Evolutionary conservation across 108 stramenopile genomes (phyloP), one percentile per base, ranked within the genome.

Genomic region (Cyclotella baltica): DNA sequence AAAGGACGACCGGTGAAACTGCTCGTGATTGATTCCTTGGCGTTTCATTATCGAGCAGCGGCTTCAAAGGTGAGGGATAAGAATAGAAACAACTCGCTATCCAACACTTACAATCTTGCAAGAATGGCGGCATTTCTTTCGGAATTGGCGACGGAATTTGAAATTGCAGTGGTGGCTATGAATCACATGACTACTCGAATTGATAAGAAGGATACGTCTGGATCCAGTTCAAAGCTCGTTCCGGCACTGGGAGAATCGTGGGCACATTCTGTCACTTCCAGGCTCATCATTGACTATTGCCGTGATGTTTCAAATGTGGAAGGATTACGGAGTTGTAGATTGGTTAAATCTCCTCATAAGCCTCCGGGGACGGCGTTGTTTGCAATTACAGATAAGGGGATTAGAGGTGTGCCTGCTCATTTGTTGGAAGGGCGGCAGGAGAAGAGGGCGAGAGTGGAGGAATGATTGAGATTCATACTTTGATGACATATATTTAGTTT

Each of bases 141-240:
- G 16, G 84, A 89, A 55, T 35, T 98, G 73, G 95, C 95, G 4
- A 62, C 70, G 22, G 75, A 84, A 16, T 77, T 85, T 67, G 63
- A 90, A 52, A 11, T 94, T 31, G 97, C 97, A 5, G 93, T 96
- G 19, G 89, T 98, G 15, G 92, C 89, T 16, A 86, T 92, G 72
- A 98, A 98, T 85, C 98, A 98, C 79, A 95, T 98, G 96, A 98
- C 98, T 23, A 97, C 90, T 52, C 88, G 85, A 31, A 25, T 90
- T 35, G 80, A 67, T 19, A 75, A 59, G 47, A 68, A 80, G n/a
- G 47, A 62, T 46, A 34, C 19, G 23, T 67, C 38, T 58, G 64
- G 61, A 37, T 75, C 59, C 22, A 72, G 68, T 33, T 79, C 83
- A 1, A 67, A 79, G 34, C 31, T 88, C 47, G 92, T 94, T 28